Evolutionary conservation across 495 filamentous ascomycete species (phyloP).

Genomic region (Aspergillus biplanus): DNA sequence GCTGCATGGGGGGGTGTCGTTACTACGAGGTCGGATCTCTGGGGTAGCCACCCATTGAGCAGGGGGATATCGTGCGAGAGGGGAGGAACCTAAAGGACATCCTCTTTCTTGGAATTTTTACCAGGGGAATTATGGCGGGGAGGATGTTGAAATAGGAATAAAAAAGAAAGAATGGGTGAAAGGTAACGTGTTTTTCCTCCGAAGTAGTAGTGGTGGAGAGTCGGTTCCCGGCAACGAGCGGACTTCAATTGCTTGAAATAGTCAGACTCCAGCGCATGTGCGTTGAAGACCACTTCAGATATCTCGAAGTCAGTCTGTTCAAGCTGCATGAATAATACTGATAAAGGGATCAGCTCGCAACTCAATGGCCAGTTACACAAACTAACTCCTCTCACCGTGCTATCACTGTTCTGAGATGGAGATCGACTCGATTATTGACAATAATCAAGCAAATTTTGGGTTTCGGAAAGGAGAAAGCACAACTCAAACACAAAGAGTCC

Average conservation of each 20-base stretch:
- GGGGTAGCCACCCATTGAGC: neutral
- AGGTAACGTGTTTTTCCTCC: no score
- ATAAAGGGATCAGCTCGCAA: no score
- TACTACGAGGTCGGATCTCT: neutral
- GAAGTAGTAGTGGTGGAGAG: neutral
- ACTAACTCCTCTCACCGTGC: no score
- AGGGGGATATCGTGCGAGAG: neutral
- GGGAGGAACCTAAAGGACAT: neutral
- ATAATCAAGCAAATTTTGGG: conserved; percentile 7
- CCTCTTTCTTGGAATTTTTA: no score
- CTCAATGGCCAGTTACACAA: no score
- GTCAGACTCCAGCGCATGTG: no score
- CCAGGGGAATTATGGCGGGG: neutral
- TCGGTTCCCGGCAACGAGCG: neutral
- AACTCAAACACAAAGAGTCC: no score
- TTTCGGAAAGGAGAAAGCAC: conserved; percentile 3
- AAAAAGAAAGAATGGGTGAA: neutral
- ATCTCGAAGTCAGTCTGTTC: no score
- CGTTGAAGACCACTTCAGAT: no score
- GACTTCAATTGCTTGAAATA: neutral
- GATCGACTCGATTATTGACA: conserved; percentile 24
- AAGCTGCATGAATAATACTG: no score
- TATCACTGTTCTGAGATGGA: neutral
- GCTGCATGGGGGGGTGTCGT: neutral
- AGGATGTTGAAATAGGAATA: neutral